phyloP scores from a whole-genome alignment of 768 basidiomycete species.

The Tubosaeta sp. region DNA sequence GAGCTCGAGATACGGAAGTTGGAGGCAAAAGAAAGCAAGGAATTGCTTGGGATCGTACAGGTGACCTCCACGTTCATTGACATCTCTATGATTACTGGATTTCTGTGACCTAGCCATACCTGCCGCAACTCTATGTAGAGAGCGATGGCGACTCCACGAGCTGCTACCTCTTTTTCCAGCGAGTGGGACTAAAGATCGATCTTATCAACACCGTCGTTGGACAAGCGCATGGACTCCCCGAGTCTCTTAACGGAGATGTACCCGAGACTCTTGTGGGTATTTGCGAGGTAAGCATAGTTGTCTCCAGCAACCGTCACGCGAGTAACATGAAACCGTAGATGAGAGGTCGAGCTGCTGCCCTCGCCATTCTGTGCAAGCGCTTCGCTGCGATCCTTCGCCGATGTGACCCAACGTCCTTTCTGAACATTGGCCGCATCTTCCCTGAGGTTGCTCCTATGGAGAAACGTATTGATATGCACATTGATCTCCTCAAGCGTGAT shows the following conservation, averaged over 20 bases:
- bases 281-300: slow-evolving; percentile 65
- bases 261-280: slow-evolving; percentile 89
- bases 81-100: slow-evolving; percentile 1
- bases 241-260: slow-evolving; percentile 75
- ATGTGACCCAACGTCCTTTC: slow-evolving; percentile 81
- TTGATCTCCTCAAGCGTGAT: slow-evolving; percentile 77
- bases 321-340: slow-evolving; percentile 44
- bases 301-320: neutral
- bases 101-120: slow-evolving; percentile 59
- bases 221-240: slow-evolving; percentile 78
- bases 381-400: slow-evolving; percentile 80
- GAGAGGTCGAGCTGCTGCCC: slow-evolving; percentile 73
- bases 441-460: slow-evolving; percentile 86
- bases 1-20: slow-evolving; percentile 85
- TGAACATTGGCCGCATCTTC: slow-evolving; percentile 78
- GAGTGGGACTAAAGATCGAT: slow-evolving; percentile 82
- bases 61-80: slow-evolving; percentile 33
- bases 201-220: slow-evolving; percentile 80
- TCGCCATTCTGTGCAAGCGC: slow-evolving; percentile 83
- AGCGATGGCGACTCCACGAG: slow-evolving; percentile 84
- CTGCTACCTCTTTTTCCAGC: slow-evolving; percentile 90
- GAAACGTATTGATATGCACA: slow-evolving; percentile 87
- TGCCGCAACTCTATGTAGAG: slow-evolving; percentile 88
- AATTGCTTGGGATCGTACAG: slow-evolving; percentile 80
- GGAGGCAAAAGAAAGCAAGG: slow-evolving; percentile 78